Evolutionary conservation across 495 filamentous ascomycete species (phyloP).

Genomic region (Talaromyces wortmannii): DNA sequence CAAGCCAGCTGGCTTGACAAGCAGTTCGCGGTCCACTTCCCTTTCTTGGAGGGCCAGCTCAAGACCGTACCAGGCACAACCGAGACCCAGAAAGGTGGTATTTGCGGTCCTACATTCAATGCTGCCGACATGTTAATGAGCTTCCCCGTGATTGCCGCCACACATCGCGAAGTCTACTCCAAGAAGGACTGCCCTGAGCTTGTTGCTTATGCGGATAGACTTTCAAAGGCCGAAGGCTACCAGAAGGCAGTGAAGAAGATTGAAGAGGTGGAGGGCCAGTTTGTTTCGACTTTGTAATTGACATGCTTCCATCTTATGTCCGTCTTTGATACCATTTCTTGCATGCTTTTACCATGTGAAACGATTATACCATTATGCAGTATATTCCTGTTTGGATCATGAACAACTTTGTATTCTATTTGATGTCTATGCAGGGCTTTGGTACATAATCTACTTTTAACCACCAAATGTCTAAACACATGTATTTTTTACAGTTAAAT

Average conservation of each 20-base stretch:
- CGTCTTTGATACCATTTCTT: neutral
- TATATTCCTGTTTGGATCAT: no score
- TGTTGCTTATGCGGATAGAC: constrained; percentile 51
- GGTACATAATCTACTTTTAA: no score
- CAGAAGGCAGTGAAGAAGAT: constrained; percentile 53
- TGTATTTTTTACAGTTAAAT: neutral
- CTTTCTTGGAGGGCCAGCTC: constrained; percentile 68
- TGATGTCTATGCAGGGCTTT: neutral
- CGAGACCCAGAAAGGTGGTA: constrained; percentile 31
- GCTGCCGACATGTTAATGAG: constrained; percentile 76
- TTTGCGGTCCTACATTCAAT: constrained; percentile 67
- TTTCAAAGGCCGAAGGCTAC: constrained; percentile 59
- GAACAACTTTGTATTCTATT: neutral
- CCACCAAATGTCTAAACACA: neutral
- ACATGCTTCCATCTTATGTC: neutral
- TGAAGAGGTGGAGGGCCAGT: constrained; percentile 52
- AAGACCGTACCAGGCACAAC: constrained; percentile 45
- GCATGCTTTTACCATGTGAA: no score
- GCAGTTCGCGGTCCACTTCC: constrained; percentile 57
- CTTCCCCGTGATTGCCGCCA: constrained; percentile 60
- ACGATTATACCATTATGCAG: no score
- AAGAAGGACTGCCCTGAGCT: constrained; percentile 55
- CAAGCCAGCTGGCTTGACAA: constrained; percentile 52
- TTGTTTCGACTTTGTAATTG: constrained; percentile 11
- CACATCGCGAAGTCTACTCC: constrained; percentile 28